A percentile compares a stretch with the other conserved stretches of the same genome.
phyloP scores from a whole-genome alignment of 2,329 filamentous ascomycete species.

The Rhytidhysteron rufulum region DNA sequence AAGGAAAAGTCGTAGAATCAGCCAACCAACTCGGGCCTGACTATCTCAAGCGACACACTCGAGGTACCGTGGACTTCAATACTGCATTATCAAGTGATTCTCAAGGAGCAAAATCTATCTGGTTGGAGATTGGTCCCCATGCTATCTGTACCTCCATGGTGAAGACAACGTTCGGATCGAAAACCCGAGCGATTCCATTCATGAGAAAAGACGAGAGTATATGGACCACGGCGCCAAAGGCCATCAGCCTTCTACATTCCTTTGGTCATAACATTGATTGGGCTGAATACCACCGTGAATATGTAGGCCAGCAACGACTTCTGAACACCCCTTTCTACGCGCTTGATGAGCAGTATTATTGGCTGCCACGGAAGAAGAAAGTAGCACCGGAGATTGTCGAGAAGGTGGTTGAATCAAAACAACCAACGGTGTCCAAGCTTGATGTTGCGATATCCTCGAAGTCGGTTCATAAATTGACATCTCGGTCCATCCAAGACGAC shows the following conservation, averaged over 20 bases:
- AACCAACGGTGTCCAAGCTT: background rate
- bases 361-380: background rate
- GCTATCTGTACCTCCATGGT: background rate
- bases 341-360: background rate
- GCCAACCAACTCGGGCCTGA: no score
- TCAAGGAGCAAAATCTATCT: no score
- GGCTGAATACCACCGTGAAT: conserved; percentile 56
- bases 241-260: conserved; percentile 48
- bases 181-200: background rate
- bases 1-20: no score
- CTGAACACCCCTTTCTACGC: conserved; percentile 47
- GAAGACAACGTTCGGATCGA: background rate
- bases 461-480: background rate
- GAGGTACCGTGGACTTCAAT: no score
- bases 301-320: conserved; percentile 43
- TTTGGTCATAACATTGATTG: conserved; percentile 56
- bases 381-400: background rate
- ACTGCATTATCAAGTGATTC: no score
- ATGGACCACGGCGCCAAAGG: conserved; percentile 37
- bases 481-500: background rate
- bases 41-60: no score
- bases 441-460: background rate
- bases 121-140: no score
- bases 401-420: background rate
- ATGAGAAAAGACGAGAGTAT: background rate